Base-by-base conservation (phyloP, 495 filamentous ascomycete genomes). In the Darksidea phi region DNA sequence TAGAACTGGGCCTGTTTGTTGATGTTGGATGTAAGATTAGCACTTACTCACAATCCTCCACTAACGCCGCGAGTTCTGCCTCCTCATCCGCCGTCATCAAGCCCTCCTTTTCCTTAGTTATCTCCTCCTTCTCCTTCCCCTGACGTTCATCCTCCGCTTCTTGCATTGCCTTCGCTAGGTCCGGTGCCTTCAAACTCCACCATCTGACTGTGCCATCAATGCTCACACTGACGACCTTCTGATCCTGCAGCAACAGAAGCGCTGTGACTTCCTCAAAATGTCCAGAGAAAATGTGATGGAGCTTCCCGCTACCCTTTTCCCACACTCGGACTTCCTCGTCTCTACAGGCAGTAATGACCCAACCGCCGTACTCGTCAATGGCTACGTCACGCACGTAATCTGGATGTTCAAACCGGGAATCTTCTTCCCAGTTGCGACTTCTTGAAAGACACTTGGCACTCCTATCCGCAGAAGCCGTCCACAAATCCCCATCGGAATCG, bases 191-290 rank as follows among this genome's bases (percentile, higher is more conserved):
- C 53, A 97, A 73, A 10, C 83, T 80, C 94, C 94, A 98, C 37
- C 78, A 82, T 65, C 94, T 82, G 36, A 97, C 76, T 2, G 94
- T 97, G 0, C 83, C 88, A 77, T 98, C 94, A 63, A 96, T 95
- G 21, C 86, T 82, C 32, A 90, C 89, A 69, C 90, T 96, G 36
- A 87, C 85, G 25, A 94, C 76, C 42, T 76, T 82, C 46, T 72
- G 74, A 1, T 75, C 73, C 21, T 61, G 23, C 76, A 91, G 67
- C 37, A 95, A 67, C 1, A 86, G 77, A 37, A 97, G 72, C 37
- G 87, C 89, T 4, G 88, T 96, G 25, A 98, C 87, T 69, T 97
- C 94, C 64, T 97, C 90, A 71, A 83, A 97, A 72, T 98, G 94
- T 0, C 94, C 94, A 17, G 83, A 80, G 54, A 93, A 90, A 1